A percentile compares a stretch with the other conserved stretches of the same genome.
phyloP scores from a whole-genome alignment of 2,329 filamentous ascomycete species.

The Exophiala alcalophila region DNA sequence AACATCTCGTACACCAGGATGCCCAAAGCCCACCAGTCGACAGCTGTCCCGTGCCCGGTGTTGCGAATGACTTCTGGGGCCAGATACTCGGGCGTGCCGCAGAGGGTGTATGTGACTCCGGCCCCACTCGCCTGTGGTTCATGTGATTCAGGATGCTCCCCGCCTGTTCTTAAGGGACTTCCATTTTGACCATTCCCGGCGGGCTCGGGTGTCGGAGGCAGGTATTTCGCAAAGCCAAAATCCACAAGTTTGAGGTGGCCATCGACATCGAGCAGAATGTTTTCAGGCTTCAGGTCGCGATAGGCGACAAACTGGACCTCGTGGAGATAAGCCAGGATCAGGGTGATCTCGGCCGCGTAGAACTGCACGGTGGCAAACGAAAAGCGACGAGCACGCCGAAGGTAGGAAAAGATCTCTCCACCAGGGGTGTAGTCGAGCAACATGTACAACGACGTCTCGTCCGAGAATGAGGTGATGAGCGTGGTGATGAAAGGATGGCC shows the following conservation, averaged over 20 bases:
- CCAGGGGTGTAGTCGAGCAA: slow-evolving; percentile 65
- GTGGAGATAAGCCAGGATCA: slow-evolving; percentile 64
- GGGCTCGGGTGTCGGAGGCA: slow-evolving; percentile 36
- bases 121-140: slow-evolving; percentile 24
- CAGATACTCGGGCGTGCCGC: slow-evolving; percentile 65
- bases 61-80: slow-evolving; percentile 66
- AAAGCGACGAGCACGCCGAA: slow-evolving; percentile 60
- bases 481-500: slow-evolving; percentile 66
- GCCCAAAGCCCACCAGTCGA: slow-evolving; percentile 68
- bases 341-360: slow-evolving; percentile 64
- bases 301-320: slow-evolving; percentile 63
- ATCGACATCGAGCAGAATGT: slow-evolving; percentile 63
- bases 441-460: slow-evolving; percentile 57
- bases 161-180: slow-evolving; percentile 8
- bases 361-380: slow-evolving; percentile 59
- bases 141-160: slow-evolving; percentile 18
- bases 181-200: slow-evolving; percentile 11
- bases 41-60: slow-evolving; percentile 61
- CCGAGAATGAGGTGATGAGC: slow-evolving; percentile 62
- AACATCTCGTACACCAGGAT: slow-evolving; percentile 67
- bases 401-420: slow-evolving; percentile 65
- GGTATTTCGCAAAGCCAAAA: slow-evolving; percentile 66
- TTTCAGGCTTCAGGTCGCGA: slow-evolving; percentile 66
- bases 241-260: slow-evolving; percentile 66
- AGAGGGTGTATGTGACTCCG: slow-evolving; percentile 59